A percentile compares a stretch with the other conserved stretches of the same genome.
These are phyloP conservation scores for Rutstroemia sp. DNA, from an alignment of 2,329 filamentous ascomycete genomes.

Conservation along the genomic window DNA sequence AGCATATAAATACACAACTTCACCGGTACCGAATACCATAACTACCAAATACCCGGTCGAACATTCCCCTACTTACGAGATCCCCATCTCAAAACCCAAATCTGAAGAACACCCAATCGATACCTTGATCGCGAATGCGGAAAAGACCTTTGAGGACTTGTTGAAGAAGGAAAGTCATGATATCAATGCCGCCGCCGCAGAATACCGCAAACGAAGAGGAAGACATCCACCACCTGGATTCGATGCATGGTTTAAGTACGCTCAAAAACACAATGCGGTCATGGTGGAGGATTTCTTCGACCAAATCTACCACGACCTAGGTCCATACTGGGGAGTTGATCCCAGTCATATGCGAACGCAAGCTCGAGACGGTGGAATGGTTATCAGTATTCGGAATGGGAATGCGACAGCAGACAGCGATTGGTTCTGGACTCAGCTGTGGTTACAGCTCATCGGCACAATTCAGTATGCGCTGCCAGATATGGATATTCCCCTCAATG, in stretches of 20 bases:
- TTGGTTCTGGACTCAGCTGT: slow-evolving; percentile 37
- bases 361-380: slow-evolving; percentile 50
- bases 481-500: slow-evolving; percentile 59
- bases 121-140: slow-evolving; percentile 35
- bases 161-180: slow-evolving; percentile 36
- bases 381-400: slow-evolving; percentile 49
- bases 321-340: slow-evolving; percentile 38
- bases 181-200: slow-evolving; percentile 38
- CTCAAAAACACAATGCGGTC: slow-evolving; percentile 41
- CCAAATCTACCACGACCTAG: slow-evolving; percentile 45
- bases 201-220: slow-evolving; percentile 48
- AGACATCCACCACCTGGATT: slow-evolving; percentile 58
- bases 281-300: slow-evolving; percentile 56
- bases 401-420: slow-evolving; percentile 39
- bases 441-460: slow-evolving; percentile 30
- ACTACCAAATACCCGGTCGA: not conserved
- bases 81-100: not conserved
- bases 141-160: slow-evolving; percentile 33
- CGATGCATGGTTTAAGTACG: slow-evolving; percentile 50
- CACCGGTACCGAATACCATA: not conserved
- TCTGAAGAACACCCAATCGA: slow-evolving; percentile 37
- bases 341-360: slow-evolving; percentile 43
- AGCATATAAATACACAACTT: not conserved
- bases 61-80: not conserved
- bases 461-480: slow-evolving; percentile 51